A percentile compares a stretch with the other conserved stretches of the same genome.
phyloP scores from a whole-genome alignment of 345 rosid genomes.

The Hypericum perforatum region DNA sequence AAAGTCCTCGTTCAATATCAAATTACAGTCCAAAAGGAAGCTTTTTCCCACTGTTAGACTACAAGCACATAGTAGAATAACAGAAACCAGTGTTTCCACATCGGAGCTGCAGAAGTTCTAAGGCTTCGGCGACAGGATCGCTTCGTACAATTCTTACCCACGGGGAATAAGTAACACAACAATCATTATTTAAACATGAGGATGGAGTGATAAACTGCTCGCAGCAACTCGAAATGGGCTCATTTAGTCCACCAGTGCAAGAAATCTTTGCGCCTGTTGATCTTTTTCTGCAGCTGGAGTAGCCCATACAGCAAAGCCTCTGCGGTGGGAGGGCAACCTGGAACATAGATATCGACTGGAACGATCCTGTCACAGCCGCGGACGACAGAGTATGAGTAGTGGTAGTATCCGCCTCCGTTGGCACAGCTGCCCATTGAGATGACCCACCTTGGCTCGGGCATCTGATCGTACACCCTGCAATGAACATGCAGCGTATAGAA shows the following conservation, averaged over 20 bases:
- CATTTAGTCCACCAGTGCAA: conserved; percentile 87
- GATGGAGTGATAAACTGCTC: too few species aligned
- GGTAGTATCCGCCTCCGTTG: conserved; percentile 96
- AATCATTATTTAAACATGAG: too few species aligned
- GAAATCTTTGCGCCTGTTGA: conserved; percentile 96
- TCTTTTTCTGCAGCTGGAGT: conserved; percentile 96
- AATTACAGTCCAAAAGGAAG: too few species aligned
- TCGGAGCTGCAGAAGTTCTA: too few species aligned
- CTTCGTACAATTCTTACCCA: too few species aligned
- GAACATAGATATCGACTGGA: conserved; percentile 91
- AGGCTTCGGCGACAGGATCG: too few species aligned
- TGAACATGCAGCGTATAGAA: not conserved
- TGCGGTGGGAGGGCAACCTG: conserved; percentile 97
- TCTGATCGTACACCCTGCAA: conserved; percentile 93
- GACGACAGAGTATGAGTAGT: conserved; percentile 94
- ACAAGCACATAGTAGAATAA: too few species aligned
- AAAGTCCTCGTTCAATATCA: too few species aligned
- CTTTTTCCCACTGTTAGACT: too few species aligned
- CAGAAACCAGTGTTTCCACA: too few species aligned
- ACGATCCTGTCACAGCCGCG: conserved; percentile 97
- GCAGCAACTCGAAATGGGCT: conserved; percentile 1
- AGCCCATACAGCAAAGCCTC: conserved; percentile 90
- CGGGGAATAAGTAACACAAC: too few species aligned
- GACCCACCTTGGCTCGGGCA: conserved; percentile 99
- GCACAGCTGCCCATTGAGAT: conserved; percentile 99